Percentiles rank a stretch among this genome's conserved stretches.
Evolutionary conservation across 1,284 basidiomycete species (phyloP).

Genomic region (Ceraceosorus guamensis): DNA sequence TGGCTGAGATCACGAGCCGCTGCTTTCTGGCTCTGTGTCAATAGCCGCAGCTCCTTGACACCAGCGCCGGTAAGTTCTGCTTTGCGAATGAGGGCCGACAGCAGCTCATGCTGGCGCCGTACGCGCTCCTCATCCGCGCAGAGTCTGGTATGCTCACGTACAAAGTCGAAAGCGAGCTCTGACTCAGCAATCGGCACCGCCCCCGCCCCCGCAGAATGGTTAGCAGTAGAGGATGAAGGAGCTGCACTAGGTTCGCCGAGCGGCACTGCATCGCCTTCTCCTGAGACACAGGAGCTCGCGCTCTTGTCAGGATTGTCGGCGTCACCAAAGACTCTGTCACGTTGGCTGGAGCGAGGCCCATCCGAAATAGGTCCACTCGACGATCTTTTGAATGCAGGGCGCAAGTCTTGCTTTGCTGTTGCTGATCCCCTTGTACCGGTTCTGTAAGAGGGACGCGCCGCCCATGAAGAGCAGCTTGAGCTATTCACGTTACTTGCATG

Average conservation of each 20-base stretch:
- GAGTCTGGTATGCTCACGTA: too few species aligned
- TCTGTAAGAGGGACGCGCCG: too few species aligned
- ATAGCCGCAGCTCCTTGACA: conserved; percentile 70
- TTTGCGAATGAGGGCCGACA: conserved; percentile 79
- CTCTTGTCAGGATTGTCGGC: not conserved
- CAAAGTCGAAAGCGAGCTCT: not conserved
- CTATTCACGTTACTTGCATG: not conserved
- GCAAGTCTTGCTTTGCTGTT: not conserved
- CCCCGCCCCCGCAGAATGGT: too few species aligned
- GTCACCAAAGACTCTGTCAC: not conserved
- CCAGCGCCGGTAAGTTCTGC: conserved; percentile 82
- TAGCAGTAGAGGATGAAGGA: too few species aligned
- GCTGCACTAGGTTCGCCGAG: too few species aligned
- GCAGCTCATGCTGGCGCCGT: conserved; percentile 69
- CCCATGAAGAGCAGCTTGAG: too few species aligned
- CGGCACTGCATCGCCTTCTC: too few species aligned
- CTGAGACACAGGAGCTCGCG: not conserved
- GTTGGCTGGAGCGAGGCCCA: not conserved
- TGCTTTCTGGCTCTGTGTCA: conserved; percentile 71
- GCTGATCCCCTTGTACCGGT: not conserved
- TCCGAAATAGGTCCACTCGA: too few species aligned
- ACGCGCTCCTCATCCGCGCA: conserved; percentile 67
- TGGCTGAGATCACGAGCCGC: conserved; percentile 75
- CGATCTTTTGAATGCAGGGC: not conserved
- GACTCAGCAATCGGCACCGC: too few species aligned